A percentile compares a stretch with the other conserved stretches of the same genome.
Conservation (phyloP, 2,329 filamentous ascomycete genomes). For the Phaeosphaeria sp. region DNA sequence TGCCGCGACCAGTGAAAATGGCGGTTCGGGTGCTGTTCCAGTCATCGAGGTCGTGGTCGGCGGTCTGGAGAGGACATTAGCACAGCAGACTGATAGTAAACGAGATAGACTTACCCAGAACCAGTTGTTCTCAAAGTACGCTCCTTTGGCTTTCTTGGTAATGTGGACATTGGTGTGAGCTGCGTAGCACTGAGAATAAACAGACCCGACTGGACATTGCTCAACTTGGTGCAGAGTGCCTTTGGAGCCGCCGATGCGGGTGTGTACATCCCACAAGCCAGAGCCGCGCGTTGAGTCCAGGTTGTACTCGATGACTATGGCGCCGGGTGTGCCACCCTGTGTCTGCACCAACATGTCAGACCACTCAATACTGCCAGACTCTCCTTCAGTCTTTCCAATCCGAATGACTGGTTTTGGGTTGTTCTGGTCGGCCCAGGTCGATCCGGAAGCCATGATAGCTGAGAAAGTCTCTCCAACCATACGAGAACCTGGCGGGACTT, state of each 20-base stretch:
- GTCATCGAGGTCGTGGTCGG: slow-evolving; percentile 91
- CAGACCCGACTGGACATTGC: slow-evolving; percentile 74
- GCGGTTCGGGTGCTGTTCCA: slow-evolving; percentile 74
- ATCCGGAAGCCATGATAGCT: slow-evolving; percentile 79
- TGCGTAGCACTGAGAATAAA: slow-evolving; percentile 71
- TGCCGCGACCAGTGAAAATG: slow-evolving; percentile 85
- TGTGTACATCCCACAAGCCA: slow-evolving; percentile 87
- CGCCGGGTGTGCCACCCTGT: slow-evolving; percentile 72
- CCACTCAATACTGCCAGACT: slow-evolving; percentile 73
- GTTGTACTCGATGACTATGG: slow-evolving; percentile 77
- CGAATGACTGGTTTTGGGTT: slow-evolving; percentile 71
- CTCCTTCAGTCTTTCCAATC: slow-evolving; percentile 69
- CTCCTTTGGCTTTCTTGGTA: slow-evolving; percentile 61
- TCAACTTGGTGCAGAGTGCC: slow-evolving; percentile 80
- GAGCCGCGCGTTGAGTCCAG: slow-evolving; percentile 57
- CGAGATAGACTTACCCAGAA: slow-evolving; percentile 65
- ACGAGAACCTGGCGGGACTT: slow-evolving; percentile 72
- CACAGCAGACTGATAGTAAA: not conserved
- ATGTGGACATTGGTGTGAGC: slow-evolving; percentile 65
- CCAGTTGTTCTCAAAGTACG: slow-evolving; percentile 91
- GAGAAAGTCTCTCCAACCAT: slow-evolving; percentile 89
- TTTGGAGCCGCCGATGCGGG: slow-evolving; percentile 80
- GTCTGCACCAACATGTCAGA: slow-evolving; percentile 77
- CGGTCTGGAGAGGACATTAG: slow-evolving; percentile 54
- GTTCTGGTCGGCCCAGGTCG: slow-evolving; percentile 54